These are phyloP conservation scores for Spiraea crenata DNA, from an alignment of 331 rosid genomes.

Conservation along the genomic window DNA sequence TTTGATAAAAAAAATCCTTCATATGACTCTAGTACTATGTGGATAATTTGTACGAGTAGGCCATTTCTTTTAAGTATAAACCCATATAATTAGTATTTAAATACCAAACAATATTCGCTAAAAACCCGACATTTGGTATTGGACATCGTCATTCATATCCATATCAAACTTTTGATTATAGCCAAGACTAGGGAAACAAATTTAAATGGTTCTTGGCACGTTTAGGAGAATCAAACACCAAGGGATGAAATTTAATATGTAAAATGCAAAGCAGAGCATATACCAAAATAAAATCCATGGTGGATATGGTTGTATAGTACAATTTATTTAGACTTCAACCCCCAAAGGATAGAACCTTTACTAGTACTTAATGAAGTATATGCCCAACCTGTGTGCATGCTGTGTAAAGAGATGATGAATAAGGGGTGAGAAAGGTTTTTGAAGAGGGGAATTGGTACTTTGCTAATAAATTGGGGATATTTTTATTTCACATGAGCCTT, in stretches of 20 bases:
- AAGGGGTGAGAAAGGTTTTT: not conserved
- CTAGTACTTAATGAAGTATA: not conserved
- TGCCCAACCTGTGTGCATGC: not conserved
- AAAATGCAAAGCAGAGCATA: slow-evolving; percentile 50
- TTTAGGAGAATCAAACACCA: slow-evolving; percentile 36
- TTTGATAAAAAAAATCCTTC: no score
- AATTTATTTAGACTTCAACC: not conserved
- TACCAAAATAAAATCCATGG: slow-evolving; percentile 24
- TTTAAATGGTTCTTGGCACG: slow-evolving; percentile 13
- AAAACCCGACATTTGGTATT: slow-evolving; percentile 10
- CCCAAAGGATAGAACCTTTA: slow-evolving; percentile 8
- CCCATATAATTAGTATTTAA: no score
- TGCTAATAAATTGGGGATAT: slow-evolving; percentile 8
- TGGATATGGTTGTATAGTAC: slow-evolving; percentile 24
- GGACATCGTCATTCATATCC: slow-evolving; percentile 14
- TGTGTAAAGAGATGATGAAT: not conserved
- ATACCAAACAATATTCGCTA: no score
- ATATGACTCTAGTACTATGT: no score
- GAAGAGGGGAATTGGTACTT: no score
- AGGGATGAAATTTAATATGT: slow-evolving; percentile 13
- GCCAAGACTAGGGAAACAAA: not conserved
- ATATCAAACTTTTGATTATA: slow-evolving; percentile 28
- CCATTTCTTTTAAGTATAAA: no score
- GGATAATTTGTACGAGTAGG: no score
- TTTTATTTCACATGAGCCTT: not conserved